A percentile compares a stretch with the other conserved stretches of the same genome.
Conservation (phyloP, 352 stramenopile species). For the Thalassiosira oceanica region DNA sequence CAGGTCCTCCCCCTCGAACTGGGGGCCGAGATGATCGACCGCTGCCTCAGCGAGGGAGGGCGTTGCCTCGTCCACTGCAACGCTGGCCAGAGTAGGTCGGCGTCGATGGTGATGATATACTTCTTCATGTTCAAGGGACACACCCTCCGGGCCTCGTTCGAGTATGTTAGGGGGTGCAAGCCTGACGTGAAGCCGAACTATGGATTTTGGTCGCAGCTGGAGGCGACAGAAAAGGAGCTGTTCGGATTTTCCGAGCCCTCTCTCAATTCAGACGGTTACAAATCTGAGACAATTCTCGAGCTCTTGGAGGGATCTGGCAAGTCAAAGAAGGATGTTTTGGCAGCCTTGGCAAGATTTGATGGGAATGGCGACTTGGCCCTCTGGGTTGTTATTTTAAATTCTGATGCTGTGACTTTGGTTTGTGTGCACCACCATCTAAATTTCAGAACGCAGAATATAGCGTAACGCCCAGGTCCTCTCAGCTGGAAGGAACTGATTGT, state of each 20-base stretch:
- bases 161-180: not conserved
- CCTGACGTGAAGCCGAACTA: not conserved
- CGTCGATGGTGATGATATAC: not conserved
- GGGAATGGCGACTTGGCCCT: not conserved
- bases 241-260: not conserved
- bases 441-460: too few relatives aligned
- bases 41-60: not conserved
- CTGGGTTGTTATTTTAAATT: too few relatives aligned
- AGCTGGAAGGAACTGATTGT: too few relatives aligned
- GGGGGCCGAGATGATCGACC: not conserved
- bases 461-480: too few relatives aligned
- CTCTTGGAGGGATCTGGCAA: conserved; percentile 1
- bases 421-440: too few relatives aligned
- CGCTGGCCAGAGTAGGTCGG: not conserved
- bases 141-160: not conserved
- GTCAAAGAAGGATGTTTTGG: not conserved
- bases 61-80: conserved; percentile 3
- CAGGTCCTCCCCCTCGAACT: not conserved
- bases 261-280: not conserved
- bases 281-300: not conserved
- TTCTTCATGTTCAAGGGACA: not conserved
- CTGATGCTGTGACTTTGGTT: too few relatives aligned
- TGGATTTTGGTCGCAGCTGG: conserved; percentile 2
- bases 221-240: not conserved
- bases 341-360: not conserved